Evolutionary conservation across 306 rosid species (phyloP).

Genomic region (Corylus americana): DNA sequence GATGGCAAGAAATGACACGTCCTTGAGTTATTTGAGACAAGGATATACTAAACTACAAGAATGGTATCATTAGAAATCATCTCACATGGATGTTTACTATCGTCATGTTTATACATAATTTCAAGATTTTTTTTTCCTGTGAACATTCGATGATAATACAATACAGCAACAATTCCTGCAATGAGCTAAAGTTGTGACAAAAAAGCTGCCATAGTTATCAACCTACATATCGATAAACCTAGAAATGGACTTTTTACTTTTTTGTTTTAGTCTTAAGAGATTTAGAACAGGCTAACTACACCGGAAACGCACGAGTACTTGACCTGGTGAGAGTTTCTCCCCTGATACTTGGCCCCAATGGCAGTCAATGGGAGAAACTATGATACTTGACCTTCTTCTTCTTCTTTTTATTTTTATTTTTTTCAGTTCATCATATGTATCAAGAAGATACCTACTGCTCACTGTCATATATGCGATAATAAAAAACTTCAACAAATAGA

Average conservation of each 20-base stretch:
- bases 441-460: conserved; percentile 4
- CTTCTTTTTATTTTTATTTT: neutral
- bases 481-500: too few species aligned
- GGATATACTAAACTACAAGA: neutral
- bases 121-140: neutral
- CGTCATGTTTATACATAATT: neutral
- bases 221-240: neutral
- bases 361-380: neutral
- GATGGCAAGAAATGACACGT: neutral
- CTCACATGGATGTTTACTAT: neutral
- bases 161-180: neutral
- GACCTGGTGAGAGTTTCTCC: neutral
- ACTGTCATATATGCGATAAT: conserved; percentile 6
- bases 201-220: neutral
- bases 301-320: neutral
- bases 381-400: neutral
- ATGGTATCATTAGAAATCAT: neutral
- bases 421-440: neutral
- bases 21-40: neutral
- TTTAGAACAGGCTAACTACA: neutral
- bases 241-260: neutral
- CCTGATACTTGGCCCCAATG: neutral
- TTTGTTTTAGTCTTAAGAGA: neutral
- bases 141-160: neutral
- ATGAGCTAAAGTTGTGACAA: neutral